A percentile compares a stretch with the other conserved stretches of the same genome.
phyloP scores from a whole-genome alignment of 306 rosid genomes.

The Canavalia gladiata region DNA sequence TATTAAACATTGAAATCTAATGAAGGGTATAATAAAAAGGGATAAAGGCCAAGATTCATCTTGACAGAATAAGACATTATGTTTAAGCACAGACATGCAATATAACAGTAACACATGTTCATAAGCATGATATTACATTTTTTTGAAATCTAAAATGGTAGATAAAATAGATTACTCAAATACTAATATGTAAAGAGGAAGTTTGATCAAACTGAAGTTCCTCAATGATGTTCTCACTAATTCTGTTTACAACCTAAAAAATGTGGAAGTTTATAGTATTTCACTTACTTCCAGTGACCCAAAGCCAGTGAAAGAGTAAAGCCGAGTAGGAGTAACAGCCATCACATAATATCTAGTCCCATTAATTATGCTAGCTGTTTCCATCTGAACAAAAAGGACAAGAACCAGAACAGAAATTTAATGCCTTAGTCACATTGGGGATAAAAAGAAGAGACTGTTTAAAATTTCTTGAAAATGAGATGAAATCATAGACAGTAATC shows the following conservation, averaged over 20 bases:
- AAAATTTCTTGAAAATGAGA: conserved; percentile 35
- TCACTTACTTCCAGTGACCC: conserved; percentile 84
- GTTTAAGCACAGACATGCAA: conserved; percentile 12
- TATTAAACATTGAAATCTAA: conserved; percentile 38
- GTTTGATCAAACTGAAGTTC: too few species aligned
- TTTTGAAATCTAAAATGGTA: background rate
- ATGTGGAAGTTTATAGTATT: conserved; percentile 27
- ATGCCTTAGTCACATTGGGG: conserved; percentile 26
- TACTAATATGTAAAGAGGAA: background rate
- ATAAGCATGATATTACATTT: conserved; percentile 7
- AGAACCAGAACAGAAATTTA: conserved; percentile 47
- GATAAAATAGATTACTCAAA: conserved; percentile 6
- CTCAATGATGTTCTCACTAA: too few species aligned
- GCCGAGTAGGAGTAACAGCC: conserved; percentile 97
- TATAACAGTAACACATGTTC: conserved; percentile 31
- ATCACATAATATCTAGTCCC: conserved; percentile 93
- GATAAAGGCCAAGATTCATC: conserved; percentile 33
- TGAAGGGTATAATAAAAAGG: conserved; percentile 24
- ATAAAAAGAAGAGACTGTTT: background rate
- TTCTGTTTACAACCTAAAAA: background rate
- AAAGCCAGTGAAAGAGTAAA: conserved; percentile 89
- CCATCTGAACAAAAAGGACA: conserved; percentile 76
- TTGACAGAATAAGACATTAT: conserved; percentile 31
- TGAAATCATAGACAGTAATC: conserved; percentile 35
- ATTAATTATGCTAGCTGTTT: conserved; percentile 74